phyloP scores from a whole-genome alignment of 2,329 filamentous ascomycete species.

The Botryosphaeria agaves region DNA sequence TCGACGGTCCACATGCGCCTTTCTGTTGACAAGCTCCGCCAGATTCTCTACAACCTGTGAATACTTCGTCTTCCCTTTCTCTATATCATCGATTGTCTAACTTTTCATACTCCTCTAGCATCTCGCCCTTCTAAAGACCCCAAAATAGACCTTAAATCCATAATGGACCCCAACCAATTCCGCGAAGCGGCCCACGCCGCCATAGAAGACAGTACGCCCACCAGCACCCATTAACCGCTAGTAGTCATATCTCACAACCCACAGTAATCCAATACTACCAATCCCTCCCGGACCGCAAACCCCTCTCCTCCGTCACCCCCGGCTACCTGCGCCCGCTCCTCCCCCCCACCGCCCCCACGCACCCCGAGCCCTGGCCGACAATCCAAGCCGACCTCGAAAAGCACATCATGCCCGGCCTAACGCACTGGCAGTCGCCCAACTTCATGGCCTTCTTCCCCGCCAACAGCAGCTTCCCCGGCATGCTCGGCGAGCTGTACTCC shows the following conservation, averaged over 20 bases:
- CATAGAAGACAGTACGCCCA: conserved; percentile 59
- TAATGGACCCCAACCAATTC: conserved; percentile 69
- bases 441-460: conserved; percentile 96
- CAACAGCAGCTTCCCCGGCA: conserved; percentile 62
- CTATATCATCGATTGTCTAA: too few species aligned
- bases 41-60: too few species aligned
- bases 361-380: conserved; percentile 54
- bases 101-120: too few species aligned
- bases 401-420: conserved; percentile 82
- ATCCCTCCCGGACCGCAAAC: conserved; percentile 48
- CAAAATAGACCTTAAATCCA: too few species aligned
- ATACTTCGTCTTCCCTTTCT: too few species aligned
- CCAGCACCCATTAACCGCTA: background rate
- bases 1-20: too few species aligned
- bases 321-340: conserved; percentile 74
- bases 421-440: conserved; percentile 86
- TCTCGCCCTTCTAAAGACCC: too few species aligned
- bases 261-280: conserved; percentile 74
- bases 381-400: conserved; percentile 73
- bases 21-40: too few species aligned
- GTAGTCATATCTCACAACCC: conserved; percentile 2
- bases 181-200: conserved; percentile 57
- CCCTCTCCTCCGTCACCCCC: conserved; percentile 62
- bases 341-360: conserved; percentile 43
- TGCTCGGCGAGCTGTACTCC: conserved; percentile 85